A percentile compares a stretch with the other conserved stretches of the same genome.
phyloP scores from a whole-genome alignment of 768 basidiomycete species.

The Fibroporia radiculosa region DNA sequence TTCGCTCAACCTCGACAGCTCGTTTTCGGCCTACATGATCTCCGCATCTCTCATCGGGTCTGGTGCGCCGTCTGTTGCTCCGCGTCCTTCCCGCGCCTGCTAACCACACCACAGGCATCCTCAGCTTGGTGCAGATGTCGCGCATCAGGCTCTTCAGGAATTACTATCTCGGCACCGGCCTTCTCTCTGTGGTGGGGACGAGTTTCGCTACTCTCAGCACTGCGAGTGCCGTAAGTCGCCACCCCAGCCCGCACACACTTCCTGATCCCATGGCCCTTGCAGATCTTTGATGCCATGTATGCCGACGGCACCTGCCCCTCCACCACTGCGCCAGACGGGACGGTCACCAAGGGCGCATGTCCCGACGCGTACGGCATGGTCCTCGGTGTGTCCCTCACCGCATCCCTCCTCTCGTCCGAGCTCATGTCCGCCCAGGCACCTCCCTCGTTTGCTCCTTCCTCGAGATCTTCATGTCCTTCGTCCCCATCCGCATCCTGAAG shows the following conservation, averaged over 20 bases:
- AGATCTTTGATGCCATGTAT: constrained; percentile 77
- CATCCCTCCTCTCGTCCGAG: not conserved
- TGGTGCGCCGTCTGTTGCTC: constrained; percentile 35
- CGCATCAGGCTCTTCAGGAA: constrained; percentile 49
- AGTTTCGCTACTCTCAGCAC: constrained; percentile 75
- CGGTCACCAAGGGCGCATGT: constrained; percentile 49
- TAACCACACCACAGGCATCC: constrained; percentile 40
- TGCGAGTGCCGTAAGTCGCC: constrained; percentile 47
- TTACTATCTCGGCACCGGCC: constrained; percentile 73
- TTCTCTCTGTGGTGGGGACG: constrained; percentile 76
- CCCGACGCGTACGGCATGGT: constrained; percentile 78
- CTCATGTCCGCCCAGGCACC: constrained; percentile 39
- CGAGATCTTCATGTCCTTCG: constrained; percentile 73
- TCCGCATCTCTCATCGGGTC: constrained; percentile 77
- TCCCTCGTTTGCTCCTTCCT: constrained; percentile 72
- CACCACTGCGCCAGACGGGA: constrained; percentile 48
- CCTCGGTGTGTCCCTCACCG: constrained; percentile 38
- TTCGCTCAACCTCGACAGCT: constrained; percentile 47
- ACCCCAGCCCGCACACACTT: not conserved
- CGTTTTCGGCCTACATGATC: constrained; percentile 67
- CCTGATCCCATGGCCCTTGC: not conserved
- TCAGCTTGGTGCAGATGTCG: constrained; percentile 77
- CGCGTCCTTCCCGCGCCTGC: not conserved
- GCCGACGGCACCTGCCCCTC: constrained; percentile 70
- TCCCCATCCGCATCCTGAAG: constrained; percentile 54